phyloP scores from a whole-genome alignment of 768 basidiomycete genomes.

The Termitomyces sp. region DNA sequence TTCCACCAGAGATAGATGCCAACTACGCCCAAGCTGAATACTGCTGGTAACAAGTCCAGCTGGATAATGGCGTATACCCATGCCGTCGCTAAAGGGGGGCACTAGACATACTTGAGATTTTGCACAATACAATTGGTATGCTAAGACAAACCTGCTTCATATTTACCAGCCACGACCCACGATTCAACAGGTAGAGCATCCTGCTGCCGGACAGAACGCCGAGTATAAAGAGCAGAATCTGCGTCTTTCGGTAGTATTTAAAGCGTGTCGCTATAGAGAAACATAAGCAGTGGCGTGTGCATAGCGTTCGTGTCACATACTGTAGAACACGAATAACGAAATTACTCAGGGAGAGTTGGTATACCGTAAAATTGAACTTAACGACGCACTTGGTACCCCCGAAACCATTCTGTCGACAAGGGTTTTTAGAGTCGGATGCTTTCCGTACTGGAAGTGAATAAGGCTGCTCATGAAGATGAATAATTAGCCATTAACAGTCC shows the following conservation, averaged over 20 bases:
- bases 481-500: neutral
- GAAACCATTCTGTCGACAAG: conserved; percentile 55
- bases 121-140: neutral
- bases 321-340: conserved; percentile 71
- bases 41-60: conserved; percentile 58
- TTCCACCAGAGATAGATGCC: conserved; percentile 51
- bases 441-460: conserved; percentile 74
- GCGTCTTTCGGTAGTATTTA: conserved; percentile 49
- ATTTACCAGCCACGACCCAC: conserved; percentile 62
- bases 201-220: conserved; percentile 56
- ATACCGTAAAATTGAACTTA: neutral
- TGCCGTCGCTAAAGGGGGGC: conserved; percentile 70
- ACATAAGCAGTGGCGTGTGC: neutral
- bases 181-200: conserved; percentile 67
- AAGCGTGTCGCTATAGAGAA: conserved; percentile 51
- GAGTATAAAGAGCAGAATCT: conserved; percentile 53
- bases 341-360: conserved; percentile 44
- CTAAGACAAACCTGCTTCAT: conserved; percentile 60
- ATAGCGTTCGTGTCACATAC: conserved; percentile 32
- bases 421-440: conserved; percentile 42
- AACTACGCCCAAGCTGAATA: conserved; percentile 48
- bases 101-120: conserved; percentile 31
- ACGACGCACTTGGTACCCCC: conserved; percentile 68
- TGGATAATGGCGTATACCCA: conserved; percentile 78
- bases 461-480: conserved; percentile 38